Conservation (phyloP, 2,329 filamentous ascomycete genomes). For the Berkeleyomyces basicola region DNA sequence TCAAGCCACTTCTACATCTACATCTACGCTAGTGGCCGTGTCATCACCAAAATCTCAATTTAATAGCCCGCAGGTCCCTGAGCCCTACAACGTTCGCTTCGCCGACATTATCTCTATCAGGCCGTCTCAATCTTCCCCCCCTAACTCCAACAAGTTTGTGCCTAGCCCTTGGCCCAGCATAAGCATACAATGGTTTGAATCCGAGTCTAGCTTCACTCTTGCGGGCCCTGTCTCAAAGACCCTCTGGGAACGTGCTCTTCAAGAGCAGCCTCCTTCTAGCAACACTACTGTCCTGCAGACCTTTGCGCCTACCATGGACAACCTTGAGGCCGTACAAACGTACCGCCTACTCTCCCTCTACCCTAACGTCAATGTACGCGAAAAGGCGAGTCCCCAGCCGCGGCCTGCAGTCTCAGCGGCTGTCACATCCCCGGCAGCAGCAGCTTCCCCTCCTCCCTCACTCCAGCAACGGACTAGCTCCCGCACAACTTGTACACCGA, state of each 20-base stretch:
- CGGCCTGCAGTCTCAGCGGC: background rate
- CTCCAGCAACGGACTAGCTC: background rate
- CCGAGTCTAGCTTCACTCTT: constrained; percentile 6
- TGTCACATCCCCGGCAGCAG: background rate
- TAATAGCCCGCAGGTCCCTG: background rate
- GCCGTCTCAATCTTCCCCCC: background rate
- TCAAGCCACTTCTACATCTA: no score
- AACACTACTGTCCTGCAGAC: background rate
- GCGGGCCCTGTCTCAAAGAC: constrained; percentile 5
- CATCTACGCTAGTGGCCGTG: no score
- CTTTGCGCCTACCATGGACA: constrained; percentile 7
- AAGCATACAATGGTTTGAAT: background rate
- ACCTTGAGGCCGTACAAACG: constrained; percentile 12
- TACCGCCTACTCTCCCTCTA: constrained; percentile 9
- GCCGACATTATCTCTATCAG: background rate
- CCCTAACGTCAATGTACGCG: constrained; percentile 4
- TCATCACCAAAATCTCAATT: no score
- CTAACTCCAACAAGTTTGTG: background rate
- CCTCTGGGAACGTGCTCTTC: constrained; percentile 11
- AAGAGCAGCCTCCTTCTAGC: background rate
- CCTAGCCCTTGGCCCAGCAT: background rate
- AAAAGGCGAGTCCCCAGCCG: background rate
- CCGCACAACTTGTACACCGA: background rate
- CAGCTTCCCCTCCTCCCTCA: background rate
- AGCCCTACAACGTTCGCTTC: constrained; percentile 4